phyloP scores from a whole-genome alignment of 2,329 filamentous ascomycete species.

The Fusarium subtropicale region DNA sequence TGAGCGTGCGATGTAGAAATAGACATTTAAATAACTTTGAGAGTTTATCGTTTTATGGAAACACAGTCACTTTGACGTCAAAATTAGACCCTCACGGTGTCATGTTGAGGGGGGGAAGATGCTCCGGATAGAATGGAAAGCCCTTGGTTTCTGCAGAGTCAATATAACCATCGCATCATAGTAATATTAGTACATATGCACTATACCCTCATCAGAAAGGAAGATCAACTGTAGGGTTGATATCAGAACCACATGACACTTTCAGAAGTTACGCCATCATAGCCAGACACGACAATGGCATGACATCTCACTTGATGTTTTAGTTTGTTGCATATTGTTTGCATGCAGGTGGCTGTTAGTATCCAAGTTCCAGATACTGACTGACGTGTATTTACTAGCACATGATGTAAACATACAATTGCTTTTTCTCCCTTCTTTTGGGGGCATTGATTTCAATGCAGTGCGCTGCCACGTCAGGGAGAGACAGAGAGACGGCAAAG shows the following conservation, averaged over 20 bases:
- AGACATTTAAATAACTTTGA: constrained; percentile 18
- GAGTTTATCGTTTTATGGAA: background rate
- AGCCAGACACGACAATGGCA: constrained; percentile 16
- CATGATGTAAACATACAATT: background rate
- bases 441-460: background rate
- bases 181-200: background rate
- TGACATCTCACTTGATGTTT: constrained; percentile 21
- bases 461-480: constrained; percentile 5
- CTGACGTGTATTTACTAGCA: constrained; percentile 2
- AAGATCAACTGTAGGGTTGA: constrained; percentile 32
- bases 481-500: background rate
- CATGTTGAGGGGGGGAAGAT: background rate
- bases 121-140: constrained; percentile 5
- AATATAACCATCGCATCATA: background rate
- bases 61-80: constrained; percentile 45
- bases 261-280: constrained; percentile 26
- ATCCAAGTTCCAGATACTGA: background rate
- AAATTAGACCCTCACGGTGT: background rate
- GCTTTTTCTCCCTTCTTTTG: background rate
- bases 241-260: constrained; percentile 27
- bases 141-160: constrained; percentile 1
- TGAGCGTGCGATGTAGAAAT: constrained; percentile 1
- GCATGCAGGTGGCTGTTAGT: background rate
- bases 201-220: background rate
- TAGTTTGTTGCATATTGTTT: background rate